Evolutionary conservation across 225 moss, liverwort and hornwort genomes (phyloP), one percentile per base, ranked within the genome.

Genomic region (Antitrichia curtipendula): DNA sequence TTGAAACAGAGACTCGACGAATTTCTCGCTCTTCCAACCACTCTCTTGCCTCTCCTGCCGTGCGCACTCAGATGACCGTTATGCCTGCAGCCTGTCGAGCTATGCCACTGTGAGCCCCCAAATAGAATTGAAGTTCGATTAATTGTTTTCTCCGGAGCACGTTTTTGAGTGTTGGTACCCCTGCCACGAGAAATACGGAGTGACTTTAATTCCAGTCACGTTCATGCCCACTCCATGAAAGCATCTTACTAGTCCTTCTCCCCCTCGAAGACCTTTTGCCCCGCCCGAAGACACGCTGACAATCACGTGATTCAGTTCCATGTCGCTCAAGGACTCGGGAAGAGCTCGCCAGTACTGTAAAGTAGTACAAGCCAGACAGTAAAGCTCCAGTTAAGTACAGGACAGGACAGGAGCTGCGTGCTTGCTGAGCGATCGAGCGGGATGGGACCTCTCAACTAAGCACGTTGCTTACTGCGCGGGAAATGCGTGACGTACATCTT

Each of bases 401-500:
- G 29, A 56, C 56, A 38, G 56, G 31, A 45, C 61, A 43, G 43
- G 41, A 32, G 43, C 59, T 20, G 61, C 21, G 15, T 61, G 61
- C 43, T 60, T 80, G 59, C 79, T 40, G 57, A 60, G 59, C 60
- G 61, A n/a, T 76, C 54, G 76, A 54, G 76, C 53, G 24, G 43
- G 80, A 61, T 61, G 80, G 31, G 32, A 36, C 50, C 36, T 36
- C 36, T 83, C 86, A 88, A 28, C 88, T 16, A 53, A 77, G 77
- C 2, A 53, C 23, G 8, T n/a, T 77, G 77, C n/a, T 76, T 53
- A 14, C 75, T 53, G 90, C 88, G 86, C 89, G 68, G 43, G 94
- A 93, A n/a, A 95, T 91, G 71, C 76, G 36, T 36, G 75, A 91
- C 22, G 22, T 22, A 34, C 90, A 36, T 94, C 90, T 56, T 91